Evolutionary conservation across 768 basidiomycete genomes (phyloP).

Genomic region (Ramaria rubella): DNA sequence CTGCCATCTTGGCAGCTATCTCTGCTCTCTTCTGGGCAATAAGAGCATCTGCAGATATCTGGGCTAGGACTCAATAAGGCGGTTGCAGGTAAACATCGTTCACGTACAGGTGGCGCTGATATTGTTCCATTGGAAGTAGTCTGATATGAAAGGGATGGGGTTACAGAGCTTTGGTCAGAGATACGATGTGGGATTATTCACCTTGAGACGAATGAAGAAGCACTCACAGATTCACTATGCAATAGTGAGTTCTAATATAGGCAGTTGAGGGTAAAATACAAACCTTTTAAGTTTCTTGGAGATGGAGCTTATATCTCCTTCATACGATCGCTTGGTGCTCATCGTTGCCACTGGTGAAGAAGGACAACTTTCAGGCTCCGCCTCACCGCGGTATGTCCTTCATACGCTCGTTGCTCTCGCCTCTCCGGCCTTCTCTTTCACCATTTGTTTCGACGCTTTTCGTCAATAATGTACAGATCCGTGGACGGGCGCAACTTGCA

Average conservation of each 20-base stretch:
- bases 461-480: neutral
- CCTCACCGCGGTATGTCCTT: neutral
- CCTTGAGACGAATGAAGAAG: slow-evolving; percentile 45
- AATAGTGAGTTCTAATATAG: slow-evolving; percentile 15
- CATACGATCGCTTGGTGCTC: slow-evolving; percentile 10
- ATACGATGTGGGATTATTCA: slow-evolving; percentile 53
- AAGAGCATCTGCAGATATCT: slow-evolving; percentile 53
- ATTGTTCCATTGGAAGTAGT: slow-evolving; percentile 41
- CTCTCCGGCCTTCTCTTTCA: slow-evolving; percentile 6
- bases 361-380: neutral
- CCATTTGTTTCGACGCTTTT: neutral
- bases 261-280: slow-evolving; percentile 15
- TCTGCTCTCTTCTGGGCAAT: slow-evolving; percentile 82
- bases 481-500: slow-evolving; percentile 55
- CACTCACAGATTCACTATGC: slow-evolving; percentile 66
- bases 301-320: slow-evolving; percentile 5
- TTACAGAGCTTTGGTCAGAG: slow-evolving; percentile 67
- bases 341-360: neutral
- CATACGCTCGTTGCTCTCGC: slow-evolving; percentile 9
- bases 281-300: slow-evolving; percentile 47
- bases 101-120: slow-evolving; percentile 38
- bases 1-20: slow-evolving; percentile 79
- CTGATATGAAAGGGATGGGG: slow-evolving; percentile 45
- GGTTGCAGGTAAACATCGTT: neutral
- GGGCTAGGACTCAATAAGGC: neutral